Base-by-base conservation (phyloP, 2,329 filamentous ascomycete genomes). In the Colletotrichum somersetense region DNA sequence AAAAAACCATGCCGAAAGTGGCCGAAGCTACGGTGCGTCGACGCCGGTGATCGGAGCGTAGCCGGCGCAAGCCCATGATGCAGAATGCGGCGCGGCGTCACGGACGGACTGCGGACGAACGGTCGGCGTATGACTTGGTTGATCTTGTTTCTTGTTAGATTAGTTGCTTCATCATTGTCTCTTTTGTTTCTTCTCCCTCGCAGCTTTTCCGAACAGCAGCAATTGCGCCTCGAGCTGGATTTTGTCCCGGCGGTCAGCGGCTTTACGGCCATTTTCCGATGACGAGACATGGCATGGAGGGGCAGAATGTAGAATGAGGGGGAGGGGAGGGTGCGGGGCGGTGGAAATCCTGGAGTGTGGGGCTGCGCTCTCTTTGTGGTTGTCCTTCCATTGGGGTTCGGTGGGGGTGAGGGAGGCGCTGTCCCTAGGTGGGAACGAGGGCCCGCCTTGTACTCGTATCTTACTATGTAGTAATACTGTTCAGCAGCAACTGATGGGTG, bases 11-110 rank as follows among this genome's bases (percentile, higher is more conserved):
- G 18, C 68, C 64, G 68, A 67, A 57, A 30, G 53, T 23, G 50
- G 33, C 68, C 64, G 68, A 67, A 52, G 62, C 11, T 12, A 40
- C 53, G 40, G 44, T 57, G 30, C 57, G 57, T 50, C 44, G 63
- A 23, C 48, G 68, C 64, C 64, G 68, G 65, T 71, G n/a, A 42
- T 16, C 65, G 58, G 68, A 68, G 65, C 33, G 20, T 64, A 44
- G 44, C 65, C 65, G 48, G 30, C 40, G 26, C n/a, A 23, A 35
- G 38, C 33, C 46, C 56, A 53, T 30, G 16, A 53, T 23, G 8
- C 56, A 33, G 23, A 40, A 40, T 26, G 48, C 58, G 66, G 40
- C 40, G 35, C 42, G 59, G 57, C 48, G 59, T 62, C 40, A 4
- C 38, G 10, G 38, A 44, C 42, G 18, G 42, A 3, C 30, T 14